Conservation (phyloP, 495 filamentous ascomycete species). For the Lophiotrema nucula region DNA sequence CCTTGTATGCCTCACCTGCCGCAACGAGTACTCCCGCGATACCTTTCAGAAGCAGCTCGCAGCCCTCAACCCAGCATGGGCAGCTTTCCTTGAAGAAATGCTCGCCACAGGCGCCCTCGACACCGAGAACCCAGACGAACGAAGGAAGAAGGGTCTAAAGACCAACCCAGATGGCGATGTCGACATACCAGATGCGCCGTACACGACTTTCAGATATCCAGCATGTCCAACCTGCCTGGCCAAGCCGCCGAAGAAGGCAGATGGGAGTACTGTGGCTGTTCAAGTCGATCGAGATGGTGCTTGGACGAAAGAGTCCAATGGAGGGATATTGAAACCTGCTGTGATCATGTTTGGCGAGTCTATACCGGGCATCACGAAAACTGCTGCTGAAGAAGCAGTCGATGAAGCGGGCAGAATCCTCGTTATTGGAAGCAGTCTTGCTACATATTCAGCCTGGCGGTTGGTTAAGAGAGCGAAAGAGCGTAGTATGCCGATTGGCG, state of each 20-base stretch:
- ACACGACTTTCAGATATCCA: slow-evolving; percentile 87
- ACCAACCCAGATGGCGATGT: slow-evolving; percentile 95
- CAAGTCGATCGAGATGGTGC: slow-evolving; percentile 80
- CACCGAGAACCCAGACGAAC: slow-evolving; percentile 72
- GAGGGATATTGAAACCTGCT: slow-evolving; percentile 82
- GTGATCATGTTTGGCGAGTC: slow-evolving; percentile 97
- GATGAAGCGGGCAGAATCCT: slow-evolving; percentile 72
- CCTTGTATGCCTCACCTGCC: slow-evolving; percentile 75
- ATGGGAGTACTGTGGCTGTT: slow-evolving; percentile 58
- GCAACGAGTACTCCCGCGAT: slow-evolving; percentile 48
- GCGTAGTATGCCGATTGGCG: slow-evolving; percentile 73
- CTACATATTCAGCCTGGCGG: slow-evolving; percentile 93
- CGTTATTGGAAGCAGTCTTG: slow-evolving; percentile 82
- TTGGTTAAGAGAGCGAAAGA: slow-evolving; percentile 80
- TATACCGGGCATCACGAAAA: slow-evolving; percentile 65
- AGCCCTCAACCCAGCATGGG: slow-evolving; percentile 82
- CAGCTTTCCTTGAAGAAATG: slow-evolving; percentile 68
- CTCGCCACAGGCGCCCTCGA: slow-evolving; percentile 69
- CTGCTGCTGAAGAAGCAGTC: slow-evolving; percentile 74
- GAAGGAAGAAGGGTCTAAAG: slow-evolving; percentile 65
- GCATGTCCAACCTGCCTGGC: slow-evolving; percentile 76
- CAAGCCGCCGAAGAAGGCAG: slow-evolving; percentile 57
- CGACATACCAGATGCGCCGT: slow-evolving; percentile 83
- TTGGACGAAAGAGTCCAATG: slow-evolving; percentile 65
- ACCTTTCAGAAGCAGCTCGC: slow-evolving; percentile 75